Evolutionary conservation across 139 green algal genomes (phyloP), one percentile per base, ranked within the genome.

Genomic region (Penium margaritaceum): DNA sequence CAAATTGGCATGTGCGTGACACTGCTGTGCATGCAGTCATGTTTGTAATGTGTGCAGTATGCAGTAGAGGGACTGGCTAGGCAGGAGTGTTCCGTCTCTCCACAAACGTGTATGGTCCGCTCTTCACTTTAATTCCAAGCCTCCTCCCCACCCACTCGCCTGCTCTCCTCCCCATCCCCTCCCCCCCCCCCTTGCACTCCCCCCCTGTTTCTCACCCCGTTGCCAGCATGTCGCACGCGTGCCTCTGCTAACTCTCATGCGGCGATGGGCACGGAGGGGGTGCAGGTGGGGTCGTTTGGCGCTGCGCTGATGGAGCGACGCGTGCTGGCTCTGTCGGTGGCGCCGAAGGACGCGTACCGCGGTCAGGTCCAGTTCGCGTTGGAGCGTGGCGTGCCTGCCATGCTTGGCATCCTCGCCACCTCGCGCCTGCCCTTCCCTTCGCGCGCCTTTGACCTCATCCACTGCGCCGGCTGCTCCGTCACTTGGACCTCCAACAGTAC

Each of bases 301-400:
- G 70, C n/a, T 27, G 57, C 34, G 19, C 61, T 77, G 70, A 35
- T 77, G 15, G 21, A 30, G 27, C 61, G 38, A 19, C 61, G 24
- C 35, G 76, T 77, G 33, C 35, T 77, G 29, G 76, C 70, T 3
- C 27, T 77, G 70, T 77, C 70, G 36, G 29, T 77, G 1, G 70
- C 4, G 30, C 70, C 70, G 6, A 75, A 53, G 32, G 70, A 77
- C 55, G 5, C 17, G 9, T 51, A 75, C 47, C 36, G n/a, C 21
- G 70, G 58, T 21, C 70, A 77, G 61, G 47, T 58, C 29, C 55
- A 77, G 55, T 74, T 77, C 39, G 70, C n/a, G 35, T 37, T 67
- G 3, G 70, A 77, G 60, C 37, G 70, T 19, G 70, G 70, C 19
- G 32, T 77, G 43, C 70, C 70, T 3, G 70, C 70, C 61, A 32